These are phyloP conservation scores for Lentinula edodes DNA, from an alignment of 768 basidiomycete genomes.

Conservation along the genomic window DNA sequence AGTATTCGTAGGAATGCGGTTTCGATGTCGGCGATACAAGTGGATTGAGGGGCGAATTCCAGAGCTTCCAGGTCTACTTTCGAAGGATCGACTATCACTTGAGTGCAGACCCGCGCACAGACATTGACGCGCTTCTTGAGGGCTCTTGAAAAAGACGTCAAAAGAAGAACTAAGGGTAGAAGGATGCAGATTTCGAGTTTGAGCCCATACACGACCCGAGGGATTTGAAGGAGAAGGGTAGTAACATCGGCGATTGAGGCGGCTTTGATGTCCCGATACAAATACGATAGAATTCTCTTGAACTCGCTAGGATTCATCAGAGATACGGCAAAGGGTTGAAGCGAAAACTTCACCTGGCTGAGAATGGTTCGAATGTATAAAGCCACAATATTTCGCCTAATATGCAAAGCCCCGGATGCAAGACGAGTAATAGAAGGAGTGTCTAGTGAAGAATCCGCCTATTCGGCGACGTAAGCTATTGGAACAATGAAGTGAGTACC, in stretches of 20 bases:
- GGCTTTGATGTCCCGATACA: not conserved
- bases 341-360: not conserved
- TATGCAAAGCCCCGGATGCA: not conserved
- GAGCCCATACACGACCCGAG: not conserved
- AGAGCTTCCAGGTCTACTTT: not conserved
- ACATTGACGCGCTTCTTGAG: not conserved
- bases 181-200: not conserved
- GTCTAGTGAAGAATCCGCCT: not conserved
- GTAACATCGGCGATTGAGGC: not conserved
- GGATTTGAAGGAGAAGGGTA: too few relatives aligned
- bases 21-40: not conserved
- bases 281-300: not conserved
- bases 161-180: not conserved
- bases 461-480: not conserved
- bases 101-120: not conserved
- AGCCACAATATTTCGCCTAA: not conserved
- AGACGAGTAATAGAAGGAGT: not conserved
- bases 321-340: not conserved
- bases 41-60: not conserved
- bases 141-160: not conserved
- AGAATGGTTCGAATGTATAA: not conserved
- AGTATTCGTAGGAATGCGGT: not conserved
- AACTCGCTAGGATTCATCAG: not conserved
- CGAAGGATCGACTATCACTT: not conserved
- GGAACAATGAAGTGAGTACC: not conserved